Base-by-base conservation (phyloP, 306 rosid species). In the Prunus kanzakura region DNA sequence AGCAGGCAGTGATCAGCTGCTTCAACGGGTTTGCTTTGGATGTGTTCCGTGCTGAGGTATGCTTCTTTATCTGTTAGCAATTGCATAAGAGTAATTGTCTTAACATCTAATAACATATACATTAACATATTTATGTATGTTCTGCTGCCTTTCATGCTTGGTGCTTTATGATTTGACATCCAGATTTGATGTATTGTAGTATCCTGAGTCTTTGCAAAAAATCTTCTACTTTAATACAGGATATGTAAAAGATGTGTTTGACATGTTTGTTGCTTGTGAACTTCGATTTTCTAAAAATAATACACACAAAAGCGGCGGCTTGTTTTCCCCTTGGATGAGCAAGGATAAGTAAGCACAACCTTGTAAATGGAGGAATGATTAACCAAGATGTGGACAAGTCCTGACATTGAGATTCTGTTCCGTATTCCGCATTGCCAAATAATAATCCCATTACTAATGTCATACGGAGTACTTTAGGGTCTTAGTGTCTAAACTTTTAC, bases 1-100 rank as follows among this genome's bases (percentile, higher is more conserved):
- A 93, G 83, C 98, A 93, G 69, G 97, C 98, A 71, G 97, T 93
- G 27, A 91, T 93, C 69, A 93, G 98, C 77, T 93, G 98, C 85
- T 93, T 93, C 81, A 91, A 93, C 73, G 98, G 97, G 52, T 93
- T 93, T 77, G 93, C 98, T 80, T 84, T 93, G 66, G 98, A 93
- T 52, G 91, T 93, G 58, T 93, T 93, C 89, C 88, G 90, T 64
- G 97, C 98, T 29, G 96, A 93, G 97, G 97, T 93, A 84, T 70
- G 58, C 23, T 74, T 75, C 49, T 80, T 78, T 76, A 63, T 61
- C 51, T 50, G 16, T 22, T 60, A 60, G 64, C 35, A 6, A 60
- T 15, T 27, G 64, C 32, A 23, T 23, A 58, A 58, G 64, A 15
- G 32, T 58, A 23, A 25, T 58, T 58, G 9, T 11, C 6, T 11